Conservation (phyloP, 2,329 filamentous ascomycete genomes). For the Aspergillus arachidicola region DNA sequence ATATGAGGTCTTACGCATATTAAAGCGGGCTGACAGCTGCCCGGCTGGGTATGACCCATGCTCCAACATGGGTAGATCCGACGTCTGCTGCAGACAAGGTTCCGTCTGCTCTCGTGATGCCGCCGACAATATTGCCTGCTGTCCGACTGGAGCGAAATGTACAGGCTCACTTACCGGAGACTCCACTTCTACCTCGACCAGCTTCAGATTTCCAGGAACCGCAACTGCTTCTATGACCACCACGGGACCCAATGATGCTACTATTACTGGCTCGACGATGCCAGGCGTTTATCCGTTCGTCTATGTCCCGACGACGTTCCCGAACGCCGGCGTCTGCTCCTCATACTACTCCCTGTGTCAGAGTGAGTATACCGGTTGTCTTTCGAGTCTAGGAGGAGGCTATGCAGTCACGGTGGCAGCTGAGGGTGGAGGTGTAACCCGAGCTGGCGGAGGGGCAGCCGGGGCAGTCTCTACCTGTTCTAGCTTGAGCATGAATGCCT, state of each 20-base stretch:
- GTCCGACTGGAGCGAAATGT: slow-evolving; percentile 59
- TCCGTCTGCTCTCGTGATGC: slow-evolving; percentile 60
- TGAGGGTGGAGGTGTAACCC: slow-evolving; percentile 53
- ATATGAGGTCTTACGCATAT: slow-evolving; percentile 34
- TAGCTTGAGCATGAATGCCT: slow-evolving; percentile 50
- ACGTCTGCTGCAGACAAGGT: slow-evolving; percentile 58
- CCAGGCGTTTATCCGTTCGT: slow-evolving; percentile 56
- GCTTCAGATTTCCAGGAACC: slow-evolving; percentile 40
- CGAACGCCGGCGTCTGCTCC: slow-evolving; percentile 54
- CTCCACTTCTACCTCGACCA: slow-evolving; percentile 25
- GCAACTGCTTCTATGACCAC: slow-evolving; percentile 32
- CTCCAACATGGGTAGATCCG: slow-evolving; percentile 53
- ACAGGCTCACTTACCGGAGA: slow-evolving; percentile 55
- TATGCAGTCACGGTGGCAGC: slow-evolving; percentile 56
- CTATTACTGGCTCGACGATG: slow-evolving; percentile 46
- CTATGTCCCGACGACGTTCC: slow-evolving; percentile 57
- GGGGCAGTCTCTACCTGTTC: slow-evolving; percentile 49
- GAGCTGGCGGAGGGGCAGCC: slow-evolving; percentile 47
- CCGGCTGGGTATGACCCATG: slow-evolving; percentile 57
- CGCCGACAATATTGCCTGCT: slow-evolving; percentile 63
- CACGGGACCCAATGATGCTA: slow-evolving; percentile 23
- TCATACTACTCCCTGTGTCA: slow-evolving; percentile 58
- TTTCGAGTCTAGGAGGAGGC: slow-evolving; percentile 49
- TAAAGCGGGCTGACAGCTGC: slow-evolving; percentile 47
- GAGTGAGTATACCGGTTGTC: slow-evolving; percentile 49